Percentiles rank a stretch among this genome's conserved stretches.
phyloP scores from a whole-genome alignment of 495 filamentous ascomycete genomes.

The Neurospora sp. region DNA sequence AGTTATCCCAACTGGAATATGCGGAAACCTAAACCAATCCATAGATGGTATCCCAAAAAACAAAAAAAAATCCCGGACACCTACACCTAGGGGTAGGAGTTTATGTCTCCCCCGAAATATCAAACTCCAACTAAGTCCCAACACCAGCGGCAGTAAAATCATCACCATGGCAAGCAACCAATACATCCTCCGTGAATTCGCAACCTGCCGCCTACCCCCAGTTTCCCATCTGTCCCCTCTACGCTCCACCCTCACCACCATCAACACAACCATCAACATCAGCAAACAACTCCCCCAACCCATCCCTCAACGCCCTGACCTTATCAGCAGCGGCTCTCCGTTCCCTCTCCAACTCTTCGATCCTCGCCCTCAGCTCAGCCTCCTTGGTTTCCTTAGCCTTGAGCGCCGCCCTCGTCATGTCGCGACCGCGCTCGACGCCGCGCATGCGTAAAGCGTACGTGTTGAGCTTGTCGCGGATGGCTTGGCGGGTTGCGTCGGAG shows the following conservation, averaged over 20 bases:
- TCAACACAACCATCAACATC: background rate
- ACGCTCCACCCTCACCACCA: background rate
- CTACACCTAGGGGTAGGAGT: background rate
- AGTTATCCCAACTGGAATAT: background rate
- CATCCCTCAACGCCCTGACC: constrained; percentile 9
- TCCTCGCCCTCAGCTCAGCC: constrained; percentile 36
- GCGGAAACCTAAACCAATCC: background rate
- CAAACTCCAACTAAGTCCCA: background rate
- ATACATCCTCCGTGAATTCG: background rate
- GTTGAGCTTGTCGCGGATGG: constrained; percentile 40
- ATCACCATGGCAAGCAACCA: background rate
- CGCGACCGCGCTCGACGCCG: constrained; percentile 52
- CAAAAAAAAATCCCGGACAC: background rate
- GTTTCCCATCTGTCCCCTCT: background rate
- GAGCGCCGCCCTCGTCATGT: constrained; percentile 50
- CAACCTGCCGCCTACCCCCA: background rate
- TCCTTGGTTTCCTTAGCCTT: constrained; percentile 53
- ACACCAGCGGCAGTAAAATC: background rate
- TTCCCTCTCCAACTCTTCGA: constrained; percentile 42
- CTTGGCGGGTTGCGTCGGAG: constrained; percentile 27
- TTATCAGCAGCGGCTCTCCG: constrained; percentile 32
- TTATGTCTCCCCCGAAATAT: background rate
- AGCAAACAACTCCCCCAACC: constrained; percentile 10
- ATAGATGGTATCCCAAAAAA: background rate
- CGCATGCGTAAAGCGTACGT: constrained; percentile 43